A percentile compares a stretch with the other conserved stretches of the same genome.
phyloP scores from a whole-genome alignment of 2,329 filamentous ascomycete species.

The Orbilia quercus region DNA sequence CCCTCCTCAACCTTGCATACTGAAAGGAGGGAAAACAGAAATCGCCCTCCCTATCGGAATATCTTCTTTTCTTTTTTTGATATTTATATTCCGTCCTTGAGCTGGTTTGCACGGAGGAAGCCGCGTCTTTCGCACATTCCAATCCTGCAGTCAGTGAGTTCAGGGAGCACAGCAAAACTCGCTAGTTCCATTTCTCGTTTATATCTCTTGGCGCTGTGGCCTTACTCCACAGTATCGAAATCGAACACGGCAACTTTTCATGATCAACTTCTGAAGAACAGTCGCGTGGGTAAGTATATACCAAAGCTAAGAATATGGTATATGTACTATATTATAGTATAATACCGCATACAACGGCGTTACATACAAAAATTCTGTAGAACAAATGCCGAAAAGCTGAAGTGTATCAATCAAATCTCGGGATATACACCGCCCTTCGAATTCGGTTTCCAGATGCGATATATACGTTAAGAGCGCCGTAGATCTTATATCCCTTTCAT shows the following conservation, averaged over 20 bases:
- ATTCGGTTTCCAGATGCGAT: slow-evolving; percentile 44
- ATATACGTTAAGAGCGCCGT: slow-evolving; percentile 8
- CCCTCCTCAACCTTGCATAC: neutral
- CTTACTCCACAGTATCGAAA: no score
- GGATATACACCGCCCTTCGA: slow-evolving; percentile 24
- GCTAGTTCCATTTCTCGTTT: neutral
- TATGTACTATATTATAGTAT: neutral
- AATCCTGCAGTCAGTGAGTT: neutral
- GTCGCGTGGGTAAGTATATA: no score
- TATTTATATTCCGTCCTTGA: no score
- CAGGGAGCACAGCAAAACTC: neutral
- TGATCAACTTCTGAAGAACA: no score
- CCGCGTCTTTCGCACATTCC: slow-evolving; percentile 19
- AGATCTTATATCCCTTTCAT: slow-evolving; percentile 20
- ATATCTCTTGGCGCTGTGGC: slow-evolving; percentile 4
- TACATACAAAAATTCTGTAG: no score
- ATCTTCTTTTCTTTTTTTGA: slow-evolving; percentile 32
- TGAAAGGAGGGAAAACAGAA: no score
- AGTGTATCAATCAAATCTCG: no score
- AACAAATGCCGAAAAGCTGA: no score
- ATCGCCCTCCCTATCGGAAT: slow-evolving; percentile 19
- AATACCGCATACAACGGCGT: no score
- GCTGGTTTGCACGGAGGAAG: no score
- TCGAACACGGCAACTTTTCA: slow-evolving; percentile 13
- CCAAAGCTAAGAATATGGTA: no score